These are phyloP conservation scores for Acanthamoeba healyi DNA, from an alignment of 208 protist genomes.

Conservation along the genomic window DNA sequence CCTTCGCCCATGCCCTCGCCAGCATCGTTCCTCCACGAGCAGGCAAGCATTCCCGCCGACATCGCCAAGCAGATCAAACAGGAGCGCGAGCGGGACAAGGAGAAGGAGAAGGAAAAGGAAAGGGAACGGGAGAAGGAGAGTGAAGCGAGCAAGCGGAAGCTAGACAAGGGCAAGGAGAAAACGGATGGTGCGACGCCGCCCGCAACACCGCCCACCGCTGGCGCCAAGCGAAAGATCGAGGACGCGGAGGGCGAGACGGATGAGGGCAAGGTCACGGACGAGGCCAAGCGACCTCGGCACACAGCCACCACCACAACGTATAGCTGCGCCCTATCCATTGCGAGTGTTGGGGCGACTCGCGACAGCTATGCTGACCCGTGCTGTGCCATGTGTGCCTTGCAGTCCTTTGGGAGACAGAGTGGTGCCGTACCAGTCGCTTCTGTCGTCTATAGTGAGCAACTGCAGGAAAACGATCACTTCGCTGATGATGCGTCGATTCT, in stretches of 20 bases:
- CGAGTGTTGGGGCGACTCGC: too few species aligned
- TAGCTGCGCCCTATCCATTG: too few species aligned
- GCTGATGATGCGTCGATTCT: constrained; percentile 55
- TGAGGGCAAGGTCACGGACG: background rate
- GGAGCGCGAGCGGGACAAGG: constrained; percentile 35
- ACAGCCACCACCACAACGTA: background rate
- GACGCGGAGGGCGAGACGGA: background rate
- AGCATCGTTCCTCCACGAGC: constrained; percentile 59
- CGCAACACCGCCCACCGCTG: background rate
- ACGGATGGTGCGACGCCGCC: background rate
- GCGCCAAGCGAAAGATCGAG: background rate
- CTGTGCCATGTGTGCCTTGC: background rate
- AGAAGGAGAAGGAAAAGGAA: background rate
- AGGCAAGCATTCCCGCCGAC: constrained; percentile 39
- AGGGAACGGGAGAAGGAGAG: background rate
- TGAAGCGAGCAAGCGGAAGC: background rate
- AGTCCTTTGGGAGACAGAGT: constrained; percentile 13
- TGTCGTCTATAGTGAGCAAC: constrained; percentile 46
- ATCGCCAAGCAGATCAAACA: constrained; percentile 58
- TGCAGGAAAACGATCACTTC: constrained; percentile 54
- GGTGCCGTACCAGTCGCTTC: constrained; percentile 63
- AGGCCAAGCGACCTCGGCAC: background rate
- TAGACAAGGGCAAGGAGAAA: constrained; percentile 33
- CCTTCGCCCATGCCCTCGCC: constrained; percentile 18
- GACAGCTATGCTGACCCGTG: background rate